Conservation (phyloP, 257 asterid species). For the Haberlea rhodopensis region DNA sequence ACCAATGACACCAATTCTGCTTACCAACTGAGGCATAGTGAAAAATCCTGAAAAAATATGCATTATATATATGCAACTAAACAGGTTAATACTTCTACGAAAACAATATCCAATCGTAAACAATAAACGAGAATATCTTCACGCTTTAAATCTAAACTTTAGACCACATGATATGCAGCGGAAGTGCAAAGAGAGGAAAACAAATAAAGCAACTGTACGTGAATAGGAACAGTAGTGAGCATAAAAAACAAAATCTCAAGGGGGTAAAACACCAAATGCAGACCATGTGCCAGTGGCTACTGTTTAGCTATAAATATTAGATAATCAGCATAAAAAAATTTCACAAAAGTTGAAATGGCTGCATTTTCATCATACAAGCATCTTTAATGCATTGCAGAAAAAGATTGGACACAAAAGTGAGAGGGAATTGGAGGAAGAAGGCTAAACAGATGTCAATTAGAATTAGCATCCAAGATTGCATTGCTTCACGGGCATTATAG, state of each 20-base stretch:
- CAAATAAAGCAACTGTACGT: constrained; percentile 15
- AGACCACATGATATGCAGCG: neutral
- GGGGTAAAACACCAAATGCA: constrained; percentile 3
- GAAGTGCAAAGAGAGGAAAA: neutral
- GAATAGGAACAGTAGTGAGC: neutral
- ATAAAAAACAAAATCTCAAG: constrained; percentile 11
- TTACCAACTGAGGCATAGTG: constrained; percentile 92
- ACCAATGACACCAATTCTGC: constrained; percentile 97
- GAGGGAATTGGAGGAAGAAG: neutral
- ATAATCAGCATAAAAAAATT: neutral
- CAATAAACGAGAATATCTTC: neutral
- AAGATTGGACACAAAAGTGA: neutral
- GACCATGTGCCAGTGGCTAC: neutral
- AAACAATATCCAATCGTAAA: constrained; percentile 11
- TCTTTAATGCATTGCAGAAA: neutral
- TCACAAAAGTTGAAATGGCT: neutral
- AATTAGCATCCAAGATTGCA: neutral
- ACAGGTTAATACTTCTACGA: neutral
- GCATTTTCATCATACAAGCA: neutral
- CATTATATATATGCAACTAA: constrained; percentile 10
- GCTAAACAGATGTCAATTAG: neutral
- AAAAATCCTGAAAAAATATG: constrained; percentile 70
- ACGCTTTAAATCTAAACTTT: neutral
- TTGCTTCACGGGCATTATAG: neutral
- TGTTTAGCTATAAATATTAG: neutral